Conservation (phyloP, 2,329 filamentous ascomycete species). For the Neospermospora avenae region DNA sequence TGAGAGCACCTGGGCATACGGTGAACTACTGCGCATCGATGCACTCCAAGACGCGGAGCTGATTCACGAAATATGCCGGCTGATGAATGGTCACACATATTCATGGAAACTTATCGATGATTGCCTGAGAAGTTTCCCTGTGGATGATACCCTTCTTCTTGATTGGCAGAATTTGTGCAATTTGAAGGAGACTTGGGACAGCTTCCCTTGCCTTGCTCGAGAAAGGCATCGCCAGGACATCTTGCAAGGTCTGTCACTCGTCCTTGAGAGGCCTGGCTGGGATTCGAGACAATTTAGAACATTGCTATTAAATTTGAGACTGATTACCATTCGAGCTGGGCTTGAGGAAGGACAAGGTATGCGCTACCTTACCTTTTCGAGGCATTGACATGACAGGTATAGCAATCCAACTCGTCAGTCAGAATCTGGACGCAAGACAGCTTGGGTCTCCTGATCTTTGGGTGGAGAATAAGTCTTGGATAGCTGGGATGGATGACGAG, state of each 20-base stretch:
- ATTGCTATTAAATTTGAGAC: not conserved
- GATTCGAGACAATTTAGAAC: not conserved
- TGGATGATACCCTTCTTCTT: not conserved
- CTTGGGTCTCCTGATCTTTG: not conserved
- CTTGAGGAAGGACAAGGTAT: constrained; percentile 1
- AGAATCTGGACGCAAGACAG: not conserved
- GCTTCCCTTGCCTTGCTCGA: not conserved
- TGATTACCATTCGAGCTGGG: not conserved
- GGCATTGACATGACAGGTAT: not conserved
- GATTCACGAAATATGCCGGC: not conserved
- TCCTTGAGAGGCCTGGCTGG: not conserved
- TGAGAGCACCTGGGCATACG: not conserved
- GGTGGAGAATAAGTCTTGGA: not conserved
- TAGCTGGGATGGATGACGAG: not conserved
- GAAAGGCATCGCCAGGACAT: not conserved
- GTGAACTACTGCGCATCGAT: not conserved
- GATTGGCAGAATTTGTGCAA: not conserved
- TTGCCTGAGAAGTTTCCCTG: not conserved
- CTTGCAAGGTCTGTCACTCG: not conserved
- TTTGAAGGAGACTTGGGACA: not conserved
- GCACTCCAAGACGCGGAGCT: not conserved
- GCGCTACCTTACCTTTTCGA: not conserved
- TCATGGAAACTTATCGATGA: not conserved
- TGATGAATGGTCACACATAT: constrained; percentile 1
- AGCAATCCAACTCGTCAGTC: not conserved